Conservation (phyloP, 1,284 basidiomycete species). For the Chiua sp. region DNA sequence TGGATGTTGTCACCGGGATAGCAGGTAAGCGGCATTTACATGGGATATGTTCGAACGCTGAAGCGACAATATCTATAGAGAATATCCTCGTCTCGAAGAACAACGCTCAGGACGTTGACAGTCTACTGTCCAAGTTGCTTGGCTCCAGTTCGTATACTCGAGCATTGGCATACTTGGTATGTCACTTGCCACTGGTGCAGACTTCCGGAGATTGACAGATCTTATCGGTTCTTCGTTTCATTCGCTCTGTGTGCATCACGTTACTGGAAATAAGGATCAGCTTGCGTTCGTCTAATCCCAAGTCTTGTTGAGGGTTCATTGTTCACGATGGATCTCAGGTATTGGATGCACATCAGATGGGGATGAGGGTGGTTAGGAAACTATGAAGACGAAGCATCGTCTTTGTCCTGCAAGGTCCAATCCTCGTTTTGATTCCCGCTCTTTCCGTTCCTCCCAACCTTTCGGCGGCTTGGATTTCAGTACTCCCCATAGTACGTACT, state of each 20-base stretch:
- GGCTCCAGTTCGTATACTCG: conserved; percentile 57
- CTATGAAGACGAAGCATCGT: conserved; percentile 61
- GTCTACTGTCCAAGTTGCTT: conserved; percentile 53
- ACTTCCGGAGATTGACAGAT: conserved; percentile 63
- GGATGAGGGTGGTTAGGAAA: conserved; percentile 57
- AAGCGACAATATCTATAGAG: conserved; percentile 43
- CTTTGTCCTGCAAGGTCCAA: conserved; percentile 58
- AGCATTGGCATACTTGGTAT: conserved; percentile 62
- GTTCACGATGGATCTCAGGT: conserved; percentile 36
- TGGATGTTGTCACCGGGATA: conserved; percentile 58
- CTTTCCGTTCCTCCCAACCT: conserved; percentile 48
- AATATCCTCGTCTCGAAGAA: conserved; percentile 61
- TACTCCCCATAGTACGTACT: no score
- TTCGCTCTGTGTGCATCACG: conserved; percentile 53
- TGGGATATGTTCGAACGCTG: neutral
- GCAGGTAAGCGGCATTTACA: conserved; percentile 56
- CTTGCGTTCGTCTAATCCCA: conserved; percentile 33
- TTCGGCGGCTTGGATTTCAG: conserved; percentile 45
- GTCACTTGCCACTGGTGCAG: conserved; percentile 57
- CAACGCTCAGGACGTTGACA: conserved; percentile 42
- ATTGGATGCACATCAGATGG: conserved; percentile 48
- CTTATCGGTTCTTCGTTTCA: conserved; percentile 53
- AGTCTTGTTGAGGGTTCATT: neutral
- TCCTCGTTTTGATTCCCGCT: conserved; percentile 53
- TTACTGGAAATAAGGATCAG: conserved; percentile 50